Evolutionary conservation across 2,329 filamentous ascomycete genomes (phyloP), one percentile per base, ranked within the genome.

Genomic region (Cryphonectria japonica): DNA sequence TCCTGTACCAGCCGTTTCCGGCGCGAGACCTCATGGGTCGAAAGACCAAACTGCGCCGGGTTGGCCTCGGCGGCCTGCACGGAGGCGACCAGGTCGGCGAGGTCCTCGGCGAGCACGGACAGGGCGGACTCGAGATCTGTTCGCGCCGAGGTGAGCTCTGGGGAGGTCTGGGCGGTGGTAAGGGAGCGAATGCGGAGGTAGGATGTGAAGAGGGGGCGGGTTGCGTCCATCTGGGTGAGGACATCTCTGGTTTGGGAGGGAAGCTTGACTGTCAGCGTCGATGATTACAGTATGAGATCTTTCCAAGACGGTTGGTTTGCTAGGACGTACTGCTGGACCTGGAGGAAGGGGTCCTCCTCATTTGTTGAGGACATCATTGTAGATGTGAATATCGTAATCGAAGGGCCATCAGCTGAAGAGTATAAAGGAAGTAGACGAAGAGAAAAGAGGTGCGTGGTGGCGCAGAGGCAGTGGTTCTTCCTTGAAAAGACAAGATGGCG

Each of bases 131-230:
- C 85, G 76, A 96, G 90, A 75, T 95, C 92, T 69, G 87, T 79
- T 69, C 91, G 88, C 62, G 92, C 95, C 67, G 92, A 90, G 78
- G 93, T 89, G 72, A 99, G 93, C 80, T 99, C 96, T 16, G 94
- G 94, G 26, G 93, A 95, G 60, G 86, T 85, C 19, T 91, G 83
- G 11, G 89, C 87, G 57, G 91, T 91, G 71, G 91, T 88, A 37
- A 97, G 91, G 62, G 94, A 96, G 78, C 94, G 93, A 83, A 99
- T 99, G 79, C 96, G 95, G 60, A 97, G 88, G 85, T 97, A 99
- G 22, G 95, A 98, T 74, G 93, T 91, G 86, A 98, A 98, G 70
- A 98, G 90, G 67, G 95, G 91, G 13, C 95, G 92, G 68, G 93
- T 92, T 19, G 89, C 89, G 75, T 92, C 88, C 74, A 99, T 90